Evolutionary conservation across 352 stramenopile species (phyloP), one percentile per base, ranked within the genome.

Genomic region (Globisporangium emineosum): DNA sequence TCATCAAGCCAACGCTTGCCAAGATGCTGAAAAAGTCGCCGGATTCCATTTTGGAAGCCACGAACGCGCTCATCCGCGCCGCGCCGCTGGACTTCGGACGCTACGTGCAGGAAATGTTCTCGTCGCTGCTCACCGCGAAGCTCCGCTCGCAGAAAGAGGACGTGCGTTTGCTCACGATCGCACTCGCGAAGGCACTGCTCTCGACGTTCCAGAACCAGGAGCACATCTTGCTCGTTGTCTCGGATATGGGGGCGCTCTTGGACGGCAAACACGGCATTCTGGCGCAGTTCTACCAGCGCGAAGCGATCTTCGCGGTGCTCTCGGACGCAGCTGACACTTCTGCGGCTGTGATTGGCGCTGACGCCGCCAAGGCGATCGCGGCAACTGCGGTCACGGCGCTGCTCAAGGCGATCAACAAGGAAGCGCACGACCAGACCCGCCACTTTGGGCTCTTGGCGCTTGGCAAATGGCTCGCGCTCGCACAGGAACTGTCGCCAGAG

Each of bases 251-350:
- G 2, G 73, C 73, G 0, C 68, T 96, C 59, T 53, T 94, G 37
- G 85, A 94, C 32, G 86, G 86, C 30, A 94, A 94, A 56, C 79
- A 91, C 54, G 88, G 88, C 30, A 76, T 96, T 35, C 68, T 96
- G 33, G 88, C 88, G n/a, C 88, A 96, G 66, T 96, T 94, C 49
- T 96, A 94, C 68, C 83, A 91, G 71, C 84, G 88, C 40, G 83
- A 94, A 57, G 82, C 82, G 3, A 79, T 73, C 33, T 94, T 84
- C 33, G 71, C 70, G n/a, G 82, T 89, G 52, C 68, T 96, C 1
- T 76, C 72, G 5, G 68, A 90, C n/a, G 73, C 86, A 1, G 79
- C 76, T 0, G 79, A 89, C n/a, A 61, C 51, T 3, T 59, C 67
- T 1, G 64, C 69, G 0, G 25, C 25, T 4, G 50, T 67, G 30